phyloP scores from a whole-genome alignment of 495 filamentous ascomycete species.

The Xylaria curta region DNA sequence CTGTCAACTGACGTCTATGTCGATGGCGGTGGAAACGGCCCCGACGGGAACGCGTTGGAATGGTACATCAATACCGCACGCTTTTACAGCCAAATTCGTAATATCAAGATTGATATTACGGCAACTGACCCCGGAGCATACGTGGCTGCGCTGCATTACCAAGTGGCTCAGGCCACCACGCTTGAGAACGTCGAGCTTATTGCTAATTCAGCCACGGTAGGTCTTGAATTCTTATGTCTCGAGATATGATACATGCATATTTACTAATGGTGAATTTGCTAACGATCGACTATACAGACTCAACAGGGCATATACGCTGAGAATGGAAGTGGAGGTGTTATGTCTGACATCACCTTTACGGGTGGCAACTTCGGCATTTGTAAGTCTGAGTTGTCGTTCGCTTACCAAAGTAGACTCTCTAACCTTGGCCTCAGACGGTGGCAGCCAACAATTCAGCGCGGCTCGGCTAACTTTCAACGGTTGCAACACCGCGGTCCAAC shows the following conservation, averaged over 20 bases:
- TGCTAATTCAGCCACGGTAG: constrained; percentile 41
- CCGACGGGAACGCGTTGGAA: constrained; percentile 59
- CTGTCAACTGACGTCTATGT: constrained; percentile 72
- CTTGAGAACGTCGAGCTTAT: constrained; percentile 71
- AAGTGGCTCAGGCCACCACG: constrained; percentile 75
- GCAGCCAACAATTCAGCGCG: constrained; percentile 72
- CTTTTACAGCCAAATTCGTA: constrained; percentile 77
- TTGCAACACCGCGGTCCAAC: constrained; percentile 59
- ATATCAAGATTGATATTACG: constrained; percentile 74
- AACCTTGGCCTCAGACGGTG: constrained; percentile 56
- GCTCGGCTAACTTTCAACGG: constrained; percentile 62
- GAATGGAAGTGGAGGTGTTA: constrained; percentile 72
- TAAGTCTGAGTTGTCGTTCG: neutral
- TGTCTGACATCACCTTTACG: constrained; percentile 69
- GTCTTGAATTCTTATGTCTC: neutral
- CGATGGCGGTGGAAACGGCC: constrained; percentile 32
- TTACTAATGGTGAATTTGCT: neutral
- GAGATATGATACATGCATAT: no score
- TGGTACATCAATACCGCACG: constrained; percentile 68
- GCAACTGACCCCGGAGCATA: constrained; percentile 44
- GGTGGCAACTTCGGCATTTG: constrained; percentile 49
- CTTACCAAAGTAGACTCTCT: constrained; percentile 39
- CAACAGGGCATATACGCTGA: constrained; percentile 69
- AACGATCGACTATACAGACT: neutral
- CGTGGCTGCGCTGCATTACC: constrained; percentile 68